Percentiles rank a stretch among this genome's conserved stretches.
phyloP scores from a whole-genome alignment of 345 rosid genomes.

The Lepidium africanum region DNA sequence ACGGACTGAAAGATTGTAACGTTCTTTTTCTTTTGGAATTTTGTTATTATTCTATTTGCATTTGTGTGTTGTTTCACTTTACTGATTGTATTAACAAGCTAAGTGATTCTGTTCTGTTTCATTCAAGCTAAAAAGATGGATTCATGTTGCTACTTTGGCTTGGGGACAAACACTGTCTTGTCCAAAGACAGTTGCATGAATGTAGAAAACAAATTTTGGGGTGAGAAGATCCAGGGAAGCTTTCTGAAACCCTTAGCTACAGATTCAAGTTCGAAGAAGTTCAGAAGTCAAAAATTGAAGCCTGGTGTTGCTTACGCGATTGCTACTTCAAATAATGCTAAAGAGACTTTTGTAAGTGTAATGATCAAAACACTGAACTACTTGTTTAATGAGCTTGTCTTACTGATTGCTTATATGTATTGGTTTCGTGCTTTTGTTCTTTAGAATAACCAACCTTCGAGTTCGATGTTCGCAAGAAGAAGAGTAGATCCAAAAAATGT shows the following conservation, averaged over 20 bases:
- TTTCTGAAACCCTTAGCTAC: slow-evolving; percentile 27
- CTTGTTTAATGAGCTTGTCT: background rate
- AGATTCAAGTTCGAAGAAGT: slow-evolving; percentile 31
- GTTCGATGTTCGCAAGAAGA: slow-evolving; percentile 41
- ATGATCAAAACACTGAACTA: background rate
- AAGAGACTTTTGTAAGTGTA: slow-evolving; percentile 52
- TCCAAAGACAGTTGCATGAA: slow-evolving; percentile 27
- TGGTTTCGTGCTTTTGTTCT: background rate
- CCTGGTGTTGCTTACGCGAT: slow-evolving; percentile 55
- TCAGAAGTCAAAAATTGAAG: slow-evolving; percentile 27
- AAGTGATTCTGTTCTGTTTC: background rate
- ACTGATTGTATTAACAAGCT: slow-evolving; percentile 21
- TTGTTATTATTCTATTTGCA: background rate
- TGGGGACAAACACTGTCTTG: slow-evolving; percentile 36
- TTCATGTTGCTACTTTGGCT: slow-evolving; percentile 43
- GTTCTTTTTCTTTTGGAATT: background rate
- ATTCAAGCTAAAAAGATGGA: slow-evolving; percentile 42
- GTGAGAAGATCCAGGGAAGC: slow-evolving; percentile 52
- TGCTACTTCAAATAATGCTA: slow-evolving; percentile 54
- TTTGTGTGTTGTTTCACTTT: slow-evolving; percentile 32
- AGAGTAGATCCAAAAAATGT: slow-evolving; percentile 79
- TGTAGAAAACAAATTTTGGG: slow-evolving; percentile 46
- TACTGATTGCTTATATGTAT: background rate
- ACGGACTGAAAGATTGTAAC: background rate
- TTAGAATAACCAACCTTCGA: slow-evolving; percentile 44